Evolutionary conservation across 2,329 filamentous ascomycete species (phyloP), one percentile per base, ranked within the genome.

Genomic region (Juglanconis sp.): DNA sequence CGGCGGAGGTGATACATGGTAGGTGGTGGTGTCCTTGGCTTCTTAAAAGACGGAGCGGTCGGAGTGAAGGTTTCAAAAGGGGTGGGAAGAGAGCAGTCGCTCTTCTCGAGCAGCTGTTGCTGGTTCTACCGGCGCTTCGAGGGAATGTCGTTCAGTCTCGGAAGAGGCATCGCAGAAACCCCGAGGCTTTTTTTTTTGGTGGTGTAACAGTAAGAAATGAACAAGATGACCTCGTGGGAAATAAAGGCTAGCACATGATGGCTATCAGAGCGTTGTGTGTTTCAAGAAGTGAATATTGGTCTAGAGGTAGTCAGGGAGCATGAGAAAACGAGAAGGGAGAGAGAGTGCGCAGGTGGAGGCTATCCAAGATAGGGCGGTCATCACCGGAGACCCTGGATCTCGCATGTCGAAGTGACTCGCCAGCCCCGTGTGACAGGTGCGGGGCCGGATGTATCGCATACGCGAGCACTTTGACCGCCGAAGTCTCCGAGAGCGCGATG

Each of bases 1-100:
- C 78, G 78, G 35, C 79, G 80, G 54, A 83, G 63, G 71, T 78
- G 77, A 65, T 76, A 76, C 79, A 82, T 81, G n/a, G 62, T 34
- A 24, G 36, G 10, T 15, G 17, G 7, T 13, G n/a, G 24, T 35
- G 63, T 38, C 7, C 31, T 13, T 42, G 34, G 35, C 2, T 32
- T 35, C 36, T 36, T 8, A 44, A 15, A 38, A 17, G 9, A 17
- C 15, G n/a, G 10, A 10, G 17, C 15, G 35, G 30, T 3, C 9
- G 31, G 49, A 36, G 6, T 5, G 6, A 10, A 32, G 32, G 6
- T 36, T 35, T 11, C 10, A 31, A 40, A 9, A 31, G 15, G n/a
- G 38, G 32, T 9, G 8, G 30, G 9, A 5, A 24, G 11, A 50
- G n/a, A 32, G 44, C 10, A 35, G 49, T 11, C 50, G 47, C 51